Evolutionary conservation across 2,329 filamentous ascomycete species (phyloP), one percentile per base, ranked within the genome.

Genomic region (Pseudogymnoascus sp.): DNA sequence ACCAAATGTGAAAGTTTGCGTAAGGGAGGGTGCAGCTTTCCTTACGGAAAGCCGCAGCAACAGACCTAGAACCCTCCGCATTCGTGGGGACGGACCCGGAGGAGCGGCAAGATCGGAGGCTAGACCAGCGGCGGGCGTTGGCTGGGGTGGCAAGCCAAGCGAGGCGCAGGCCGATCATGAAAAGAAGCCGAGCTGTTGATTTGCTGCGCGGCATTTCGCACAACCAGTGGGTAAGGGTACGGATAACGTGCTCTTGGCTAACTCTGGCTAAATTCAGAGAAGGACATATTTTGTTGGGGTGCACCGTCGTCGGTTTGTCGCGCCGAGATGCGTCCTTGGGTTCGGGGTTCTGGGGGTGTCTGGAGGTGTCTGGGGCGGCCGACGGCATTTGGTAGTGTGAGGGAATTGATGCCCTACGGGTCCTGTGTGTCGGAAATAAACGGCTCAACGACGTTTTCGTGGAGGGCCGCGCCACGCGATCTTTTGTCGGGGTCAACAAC

Each of bases 371-470:
- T 55, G 49, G 49, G 28, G 16, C 49, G 28, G 28, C 49, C n/a
- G n/a, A 55, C 49, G 49, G 49, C 49, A 55, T 55, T 55, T 55
- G 28, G 49, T 55, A 55, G 28, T 55, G 49, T 55, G 49, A 55
- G 49, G 49, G 49, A 55, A 55, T 55, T 55, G 49, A 55, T 55
- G 49, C 49, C 49, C 49, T 55, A 55, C 16, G 28, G 49, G 49
- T 22, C 49, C 49, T 55, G 28, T 11, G 49, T 55, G 28, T 55
- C 49, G 49, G 49, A 55, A 55, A 55, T 55, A 55, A 55, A 55
- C 49, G 49, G 49, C 49, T 55, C 49, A 55, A 22, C 49, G 28
- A 33, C 16, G 28, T 55, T 55, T 55, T 55, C 49, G 49, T 55
- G 49, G 16, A 55, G 9, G 28, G 49, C 49, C 49, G 49, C 49